These are phyloP conservation scores for Penicillium digitatum DNA, from an alignment of 2,329 filamentous ascomycete species.

Conservation along the genomic window DNA sequence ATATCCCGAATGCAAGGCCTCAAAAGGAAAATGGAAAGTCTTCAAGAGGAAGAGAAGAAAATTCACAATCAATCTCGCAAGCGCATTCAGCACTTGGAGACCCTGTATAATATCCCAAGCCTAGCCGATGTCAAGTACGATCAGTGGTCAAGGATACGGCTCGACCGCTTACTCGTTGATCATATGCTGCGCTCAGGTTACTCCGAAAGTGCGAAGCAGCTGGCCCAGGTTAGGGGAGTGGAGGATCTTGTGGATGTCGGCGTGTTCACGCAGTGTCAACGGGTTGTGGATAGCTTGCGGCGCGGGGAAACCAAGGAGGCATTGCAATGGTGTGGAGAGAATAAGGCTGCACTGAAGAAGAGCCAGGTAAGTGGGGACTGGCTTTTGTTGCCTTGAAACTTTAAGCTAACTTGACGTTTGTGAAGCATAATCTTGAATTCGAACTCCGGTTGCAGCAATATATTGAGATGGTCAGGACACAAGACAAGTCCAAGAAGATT, in stretches of 20 bases:
- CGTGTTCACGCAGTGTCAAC: slow-evolving; percentile 77
- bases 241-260: slow-evolving; percentile 80
- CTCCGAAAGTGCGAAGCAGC: slow-evolving; percentile 66
- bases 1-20: slow-evolving; percentile 77
- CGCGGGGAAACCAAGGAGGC: slow-evolving; percentile 71
- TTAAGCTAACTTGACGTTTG: background rate
- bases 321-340: slow-evolving; percentile 85
- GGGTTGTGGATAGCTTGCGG: slow-evolving; percentile 69
- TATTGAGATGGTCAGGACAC: slow-evolving; percentile 77
- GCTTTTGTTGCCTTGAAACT: background rate
- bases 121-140: slow-evolving; percentile 93
- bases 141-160: slow-evolving; percentile 73
- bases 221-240: slow-evolving; percentile 73
- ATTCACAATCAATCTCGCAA: slow-evolving; percentile 72
- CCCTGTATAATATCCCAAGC: slow-evolving; percentile 73
- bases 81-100: slow-evolving; percentile 73
- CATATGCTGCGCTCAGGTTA: slow-evolving; percentile 85
- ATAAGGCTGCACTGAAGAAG: slow-evolving; percentile 87
- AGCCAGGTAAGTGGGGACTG: slow-evolving; percentile 58
- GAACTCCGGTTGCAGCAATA: slow-evolving; percentile 92
- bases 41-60: slow-evolving; percentile 73
- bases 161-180: slow-evolving; percentile 86
- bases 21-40: slow-evolving; percentile 76
- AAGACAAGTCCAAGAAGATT: slow-evolving; percentile 59
- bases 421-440: slow-evolving; percentile 78